Evolutionary conservation across 306 rosid species (phyloP).

Genomic region (Sesbania bispinosa): DNA sequence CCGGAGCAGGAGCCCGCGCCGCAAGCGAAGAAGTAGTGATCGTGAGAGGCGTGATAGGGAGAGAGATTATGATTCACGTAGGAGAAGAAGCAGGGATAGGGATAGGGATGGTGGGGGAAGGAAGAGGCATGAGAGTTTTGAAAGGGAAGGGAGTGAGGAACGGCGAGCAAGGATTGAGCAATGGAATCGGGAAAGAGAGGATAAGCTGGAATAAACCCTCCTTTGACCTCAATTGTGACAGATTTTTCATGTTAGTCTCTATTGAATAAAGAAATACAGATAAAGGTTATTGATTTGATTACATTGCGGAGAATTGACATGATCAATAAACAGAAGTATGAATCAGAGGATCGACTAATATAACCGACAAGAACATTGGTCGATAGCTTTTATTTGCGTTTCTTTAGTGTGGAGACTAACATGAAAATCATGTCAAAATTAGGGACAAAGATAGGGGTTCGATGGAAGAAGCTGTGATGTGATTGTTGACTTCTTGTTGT

Average conservation of each 20-base stretch:
- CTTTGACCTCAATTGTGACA: too few relatives aligned
- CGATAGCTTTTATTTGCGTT: too few relatives aligned
- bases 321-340: too few relatives aligned
- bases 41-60: constrained; percentile 29
- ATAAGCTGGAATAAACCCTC: constrained; percentile 9
- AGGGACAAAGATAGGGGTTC: too few relatives aligned
- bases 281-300: too few relatives aligned
- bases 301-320: too few relatives aligned
- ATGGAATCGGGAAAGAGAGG: constrained; percentile 74
- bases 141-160: constrained; percentile 71
- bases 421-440: too few relatives aligned
- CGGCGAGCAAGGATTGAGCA: constrained; percentile 73
- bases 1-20: constrained; percentile 39
- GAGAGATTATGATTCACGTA: constrained; percentile 12
- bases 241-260: too few relatives aligned
- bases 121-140: constrained; percentile 42
- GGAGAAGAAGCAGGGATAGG: constrained; percentile 36
- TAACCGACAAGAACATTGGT: too few relatives aligned
- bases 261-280: too few relatives aligned
- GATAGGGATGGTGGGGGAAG: constrained; percentile 21
- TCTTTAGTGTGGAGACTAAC: too few relatives aligned
- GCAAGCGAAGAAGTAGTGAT: constrained; percentile 9
- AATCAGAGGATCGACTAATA: too few relatives aligned
- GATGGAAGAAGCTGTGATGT: constrained; percentile 32
- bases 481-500: background rate